Evolutionary conservation across 495 filamentous ascomycete genomes (phyloP).

Genomic region (Schizothecium vesticola): DNA sequence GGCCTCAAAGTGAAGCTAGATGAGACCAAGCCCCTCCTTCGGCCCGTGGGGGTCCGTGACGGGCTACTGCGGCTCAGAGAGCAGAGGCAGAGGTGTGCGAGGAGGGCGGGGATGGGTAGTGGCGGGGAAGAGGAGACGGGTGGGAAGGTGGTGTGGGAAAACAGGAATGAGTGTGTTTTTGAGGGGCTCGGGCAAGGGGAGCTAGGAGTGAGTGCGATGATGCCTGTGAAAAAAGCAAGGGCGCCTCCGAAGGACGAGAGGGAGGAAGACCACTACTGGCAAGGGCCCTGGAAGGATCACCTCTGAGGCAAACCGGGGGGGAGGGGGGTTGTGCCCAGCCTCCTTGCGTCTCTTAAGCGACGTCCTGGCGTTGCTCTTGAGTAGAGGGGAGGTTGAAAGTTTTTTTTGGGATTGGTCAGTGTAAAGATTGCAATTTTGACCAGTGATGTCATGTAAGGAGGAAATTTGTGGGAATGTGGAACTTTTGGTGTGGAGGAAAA

Average conservation of each 20-base stretch:
- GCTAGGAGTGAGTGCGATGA: background rate
- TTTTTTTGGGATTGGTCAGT: background rate
- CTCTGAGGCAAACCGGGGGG: background rate
- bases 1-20: background rate
- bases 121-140: background rate
- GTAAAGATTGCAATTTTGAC: background rate
- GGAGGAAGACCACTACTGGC: background rate
- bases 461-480: background rate
- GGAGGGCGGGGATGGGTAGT: background rate
- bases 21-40: background rate
- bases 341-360: no score
- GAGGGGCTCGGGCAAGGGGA: background rate
- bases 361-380: no score
- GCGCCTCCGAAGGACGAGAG: background rate
- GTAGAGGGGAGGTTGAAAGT: background rate
- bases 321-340: no score
- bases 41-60: background rate
- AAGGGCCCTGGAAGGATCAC: background rate
- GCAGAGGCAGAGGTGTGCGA: background rate
- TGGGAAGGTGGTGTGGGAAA: background rate
- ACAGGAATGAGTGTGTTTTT: background rate
- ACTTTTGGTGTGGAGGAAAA: background rate
- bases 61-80: background rate
- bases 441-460: background rate
- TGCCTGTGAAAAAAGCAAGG: background rate